phyloP scores from a whole-genome alignment of 441 rosid species.

The Bocquillonia castaneifolia region DNA sequence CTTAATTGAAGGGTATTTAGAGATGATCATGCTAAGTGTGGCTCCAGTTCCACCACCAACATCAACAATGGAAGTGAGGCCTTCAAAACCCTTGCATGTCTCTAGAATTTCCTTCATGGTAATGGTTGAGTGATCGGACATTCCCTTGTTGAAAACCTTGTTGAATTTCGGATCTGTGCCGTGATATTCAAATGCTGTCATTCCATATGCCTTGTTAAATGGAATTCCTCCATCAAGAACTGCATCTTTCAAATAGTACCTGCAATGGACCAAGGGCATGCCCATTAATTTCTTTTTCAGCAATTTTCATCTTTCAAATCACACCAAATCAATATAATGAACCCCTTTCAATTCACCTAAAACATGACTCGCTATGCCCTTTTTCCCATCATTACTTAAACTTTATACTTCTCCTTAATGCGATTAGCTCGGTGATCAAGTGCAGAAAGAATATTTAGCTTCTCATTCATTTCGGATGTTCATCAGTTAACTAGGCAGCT shows the following conservation, averaged over 20 bases:
- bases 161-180: conserved; percentile 70
- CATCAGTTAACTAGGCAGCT: too few species aligned
- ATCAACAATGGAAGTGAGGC: conserved; percentile 52
- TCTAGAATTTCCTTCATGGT: conserved; percentile 69
- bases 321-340: too few species aligned
- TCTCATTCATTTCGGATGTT: too few species aligned
- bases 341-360: too few species aligned
- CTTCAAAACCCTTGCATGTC: conserved; percentile 60
- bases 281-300: background rate
- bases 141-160: conserved; percentile 59
- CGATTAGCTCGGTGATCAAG: too few species aligned
- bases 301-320: background rate
- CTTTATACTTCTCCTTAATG: too few species aligned
- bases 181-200: conserved; percentile 65
- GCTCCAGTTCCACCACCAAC: conserved; percentile 82
- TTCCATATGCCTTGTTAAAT: conserved; percentile 71
- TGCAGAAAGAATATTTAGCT: too few species aligned
- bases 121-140: conserved; percentile 63
- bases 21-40: conserved; percentile 56
- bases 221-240: conserved; percentile 74
- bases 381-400: too few species aligned
- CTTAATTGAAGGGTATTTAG: conserved; percentile 56
- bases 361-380: too few species aligned
- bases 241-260: conserved; percentile 76
- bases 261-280: conserved; percentile 9